Evolutionary conservation across 176 grass and related monocot species (phyloP).

Genomic region (Areca catechu): DNA sequence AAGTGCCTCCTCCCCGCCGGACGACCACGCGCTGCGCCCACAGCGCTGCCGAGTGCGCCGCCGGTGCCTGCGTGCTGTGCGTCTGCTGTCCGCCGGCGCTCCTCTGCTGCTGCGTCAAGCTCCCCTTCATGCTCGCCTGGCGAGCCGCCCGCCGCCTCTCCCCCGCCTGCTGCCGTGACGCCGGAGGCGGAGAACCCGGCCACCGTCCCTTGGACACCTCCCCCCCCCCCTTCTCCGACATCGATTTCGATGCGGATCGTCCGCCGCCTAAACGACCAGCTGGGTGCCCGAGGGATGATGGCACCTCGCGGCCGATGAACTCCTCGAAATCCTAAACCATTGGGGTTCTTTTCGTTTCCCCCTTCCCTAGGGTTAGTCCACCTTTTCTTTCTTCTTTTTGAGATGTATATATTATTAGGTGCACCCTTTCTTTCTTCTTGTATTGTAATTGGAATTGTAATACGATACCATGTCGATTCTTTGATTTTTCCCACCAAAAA

Average conservation of each 20-base stretch:
- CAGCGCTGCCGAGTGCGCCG: conserved; percentile 53
- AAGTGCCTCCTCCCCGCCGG: no score
- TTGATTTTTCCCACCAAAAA: no score
- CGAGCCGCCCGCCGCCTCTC: conserved; percentile 19
- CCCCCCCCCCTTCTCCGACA: conserved; percentile 53
- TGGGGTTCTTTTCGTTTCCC: no score
- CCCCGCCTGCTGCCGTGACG: neutral
- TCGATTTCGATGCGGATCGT: conserved; percentile 20
- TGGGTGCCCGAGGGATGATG: no score
- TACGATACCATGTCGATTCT: no score
- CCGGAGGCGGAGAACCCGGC: conserved; percentile 14
- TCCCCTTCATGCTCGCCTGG: conserved; percentile 36
- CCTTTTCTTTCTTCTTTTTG: no score
- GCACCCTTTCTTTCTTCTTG: no score
- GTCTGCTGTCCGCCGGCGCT: conserved; percentile 50
- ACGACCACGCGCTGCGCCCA: neutral
- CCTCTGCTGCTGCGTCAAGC: conserved; percentile 47
- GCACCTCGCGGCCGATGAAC: no score
- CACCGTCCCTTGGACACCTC: conserved; percentile 13
- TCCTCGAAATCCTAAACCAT: no score
- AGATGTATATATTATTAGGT: no score
- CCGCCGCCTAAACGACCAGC: neutral
- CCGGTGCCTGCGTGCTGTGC: conserved; percentile 49
- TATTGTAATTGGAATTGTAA: no score
- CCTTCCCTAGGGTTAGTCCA: no score